Percentiles rank a stretch among this genome's conserved stretches.
phyloP scores from a whole-genome alignment of 805 yeast species.

The Saccharomycopsis sp. region DNA sequence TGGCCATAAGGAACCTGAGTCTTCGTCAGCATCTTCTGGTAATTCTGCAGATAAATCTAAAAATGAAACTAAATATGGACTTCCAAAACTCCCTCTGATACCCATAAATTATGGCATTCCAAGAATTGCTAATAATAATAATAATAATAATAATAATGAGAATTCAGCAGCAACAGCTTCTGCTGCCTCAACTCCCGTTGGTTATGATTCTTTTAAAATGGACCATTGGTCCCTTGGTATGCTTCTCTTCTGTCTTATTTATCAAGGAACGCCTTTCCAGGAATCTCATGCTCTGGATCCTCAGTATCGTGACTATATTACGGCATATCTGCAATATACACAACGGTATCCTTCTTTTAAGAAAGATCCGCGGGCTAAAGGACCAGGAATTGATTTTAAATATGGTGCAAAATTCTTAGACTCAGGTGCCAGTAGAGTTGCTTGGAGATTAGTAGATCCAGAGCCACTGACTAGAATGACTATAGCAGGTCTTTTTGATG shows the following conservation, averaged over 20 bases:
- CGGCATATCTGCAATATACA: conserved; percentile 36
- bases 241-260: conserved; percentile 50
- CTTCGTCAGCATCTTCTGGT: too few relatives aligned
- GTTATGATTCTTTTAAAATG: conserved; percentile 57
- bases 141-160: too few relatives aligned
- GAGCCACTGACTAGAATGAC: conserved; percentile 45
- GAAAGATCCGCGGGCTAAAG: conserved; percentile 39
- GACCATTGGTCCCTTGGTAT: conserved; percentile 72
- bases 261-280: conserved; percentile 53
- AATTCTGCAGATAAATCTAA: too few relatives aligned
- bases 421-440: conserved; percentile 55
- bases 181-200: too few relatives aligned
- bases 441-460: conserved; percentile 70
- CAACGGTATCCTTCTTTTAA: conserved; percentile 42
- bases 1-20: conserved; percentile 33
- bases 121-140: background rate
- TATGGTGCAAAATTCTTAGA: conserved; percentile 56
- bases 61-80: background rate
- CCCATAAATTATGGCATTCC: background rate
- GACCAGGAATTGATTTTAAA: conserved; percentile 67
- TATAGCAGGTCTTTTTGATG: conserved; percentile 45
- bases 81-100: background rate
- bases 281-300: conserved; percentile 40
- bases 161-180: too few relatives aligned
- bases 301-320: conserved; percentile 49